Conservation (phyloP, 75 land plant species). For the Adiantum capillusveneris region DNA sequence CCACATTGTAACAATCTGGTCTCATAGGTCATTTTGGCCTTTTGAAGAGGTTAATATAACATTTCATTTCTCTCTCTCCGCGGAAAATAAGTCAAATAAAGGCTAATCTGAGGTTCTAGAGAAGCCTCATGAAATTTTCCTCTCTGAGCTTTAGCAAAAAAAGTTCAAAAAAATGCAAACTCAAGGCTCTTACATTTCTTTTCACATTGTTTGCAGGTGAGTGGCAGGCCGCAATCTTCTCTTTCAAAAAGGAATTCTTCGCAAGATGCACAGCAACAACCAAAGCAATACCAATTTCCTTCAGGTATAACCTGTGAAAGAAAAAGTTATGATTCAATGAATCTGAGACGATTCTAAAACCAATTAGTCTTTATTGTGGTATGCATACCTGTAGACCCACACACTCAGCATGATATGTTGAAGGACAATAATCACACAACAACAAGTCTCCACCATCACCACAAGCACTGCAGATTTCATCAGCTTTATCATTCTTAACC, state of each 20-base stretch:
- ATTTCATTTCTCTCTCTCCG: no score
- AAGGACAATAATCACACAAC: constrained; percentile 82
- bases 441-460: constrained; percentile 83
- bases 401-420: constrained; percentile 50
- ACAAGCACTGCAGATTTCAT: constrained; percentile 72
- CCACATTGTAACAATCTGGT: no score
- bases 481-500: constrained; percentile 19
- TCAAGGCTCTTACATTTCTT: no score
- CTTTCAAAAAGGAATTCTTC: not conserved
- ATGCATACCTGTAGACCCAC: not conserved
- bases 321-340: not conserved
- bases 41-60: no score
- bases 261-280: constrained; percentile 73
- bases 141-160: no score
- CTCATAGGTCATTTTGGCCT: no score
- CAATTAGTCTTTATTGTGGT: not conserved
- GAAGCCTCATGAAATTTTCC: no score
- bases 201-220: no score
- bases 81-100: no score
- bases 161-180: no score
- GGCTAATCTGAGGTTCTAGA: no score
- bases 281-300: constrained; percentile 81
- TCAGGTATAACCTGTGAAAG: constrained; percentile 63
- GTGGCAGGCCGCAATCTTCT: no score
- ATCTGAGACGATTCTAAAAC: not conserved